Evolutionary conservation across 2,329 filamentous ascomycete species (phyloP), one percentile per base, ranked within the genome.

Genomic region (Colletotrichum sojae): DNA sequence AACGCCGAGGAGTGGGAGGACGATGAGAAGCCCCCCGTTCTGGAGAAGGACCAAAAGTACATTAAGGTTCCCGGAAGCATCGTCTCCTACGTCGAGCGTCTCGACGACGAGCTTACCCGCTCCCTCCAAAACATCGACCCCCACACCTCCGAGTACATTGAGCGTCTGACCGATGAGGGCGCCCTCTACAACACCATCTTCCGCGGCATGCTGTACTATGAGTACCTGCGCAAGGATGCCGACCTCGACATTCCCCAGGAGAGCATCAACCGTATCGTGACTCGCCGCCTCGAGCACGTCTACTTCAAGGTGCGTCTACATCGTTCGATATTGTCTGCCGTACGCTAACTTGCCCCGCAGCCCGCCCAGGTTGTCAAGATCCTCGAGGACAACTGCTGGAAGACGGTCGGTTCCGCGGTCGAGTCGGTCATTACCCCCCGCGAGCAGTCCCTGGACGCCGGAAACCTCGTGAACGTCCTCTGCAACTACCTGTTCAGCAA

Each of bases 101-200:
- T 99, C 20, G 96, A 99, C 77, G 96, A 99, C 77, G 97, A 99
- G 84, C 93, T 99, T 72, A 97, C 94, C 71, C 92, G 96, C 75
- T 98, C 96, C n/a, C 88, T 99, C 60, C 96, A 99, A 83, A 93
- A 92, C 82, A 98, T 99, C 77, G 96, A 99, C 80, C 97, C 96
- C 66, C 96, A 99, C 83, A 99, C 96, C 48, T 96, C 96, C 36
- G 96, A 99, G 84, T 99, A 99, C 79, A 97, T 99, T 71, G 96
- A 99, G 80, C 90, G 97, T 68, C 85, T 99, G 69, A 92, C 93
- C 63, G 96, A 99, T 76, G 96, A 99, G 85, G 92, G 92, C 71
- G 85, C 91, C 56, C 86, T 99, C 59, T 99, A 99, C 86, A 94
- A 94, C 82, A 92, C 94, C 82, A 93, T 99, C 79, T 92, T 98